Evolutionary conservation across 2,329 filamentous ascomycete genomes (phyloP).

Genomic region (Thermomyces lanuginosus): DNA sequence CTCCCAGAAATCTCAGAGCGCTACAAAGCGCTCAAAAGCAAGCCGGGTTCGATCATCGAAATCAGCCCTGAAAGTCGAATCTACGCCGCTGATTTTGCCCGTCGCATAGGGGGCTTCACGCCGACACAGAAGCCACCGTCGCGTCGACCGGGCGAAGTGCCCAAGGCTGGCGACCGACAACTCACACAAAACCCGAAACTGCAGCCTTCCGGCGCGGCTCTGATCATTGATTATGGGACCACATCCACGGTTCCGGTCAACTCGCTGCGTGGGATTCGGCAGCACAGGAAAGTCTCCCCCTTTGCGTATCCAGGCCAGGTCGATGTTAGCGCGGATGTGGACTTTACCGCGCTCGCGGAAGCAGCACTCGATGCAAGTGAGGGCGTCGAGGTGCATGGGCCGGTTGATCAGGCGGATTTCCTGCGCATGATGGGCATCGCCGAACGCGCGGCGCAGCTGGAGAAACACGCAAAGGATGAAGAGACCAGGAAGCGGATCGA

Average conservation of each 20-base stretch:
- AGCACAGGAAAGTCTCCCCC: conserved; percentile 60
- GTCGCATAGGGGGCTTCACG: conserved; percentile 58
- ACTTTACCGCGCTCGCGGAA: conserved; percentile 77
- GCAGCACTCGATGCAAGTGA: conserved; percentile 57
- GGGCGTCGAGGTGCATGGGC: conserved; percentile 81
- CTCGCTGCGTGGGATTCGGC: conserved; percentile 74
- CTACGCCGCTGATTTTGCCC: conserved; percentile 66
- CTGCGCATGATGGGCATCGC: conserved; percentile 66
- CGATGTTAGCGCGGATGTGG: conserved; percentile 83
- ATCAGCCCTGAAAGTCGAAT: conserved; percentile 74
- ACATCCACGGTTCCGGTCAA: conserved; percentile 63
- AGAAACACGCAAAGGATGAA: conserved; percentile 34
- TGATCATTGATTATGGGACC: conserved; percentile 94
- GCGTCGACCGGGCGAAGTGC: conserved; percentile 3
- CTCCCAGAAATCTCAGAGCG: conserved; percentile 68
- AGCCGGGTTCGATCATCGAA: conserved; percentile 59
- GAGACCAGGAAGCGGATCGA: conserved; percentile 47
- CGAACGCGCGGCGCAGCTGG: conserved; percentile 55
- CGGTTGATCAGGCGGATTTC: conserved; percentile 71
- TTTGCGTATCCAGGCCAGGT: conserved; percentile 66
- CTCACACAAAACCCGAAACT: conserved; percentile 31
- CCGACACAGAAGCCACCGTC: conserved; percentile 8
- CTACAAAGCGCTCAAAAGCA: conserved; percentile 57
- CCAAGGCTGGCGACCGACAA: not conserved
- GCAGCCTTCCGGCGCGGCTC: conserved; percentile 60